Percentiles rank a stretch among this genome's conserved stretches.
Evolutionary conservation across 2,329 filamentous ascomycete genomes (phyloP).

Genomic region (Teratosphaeria destructans): DNA sequence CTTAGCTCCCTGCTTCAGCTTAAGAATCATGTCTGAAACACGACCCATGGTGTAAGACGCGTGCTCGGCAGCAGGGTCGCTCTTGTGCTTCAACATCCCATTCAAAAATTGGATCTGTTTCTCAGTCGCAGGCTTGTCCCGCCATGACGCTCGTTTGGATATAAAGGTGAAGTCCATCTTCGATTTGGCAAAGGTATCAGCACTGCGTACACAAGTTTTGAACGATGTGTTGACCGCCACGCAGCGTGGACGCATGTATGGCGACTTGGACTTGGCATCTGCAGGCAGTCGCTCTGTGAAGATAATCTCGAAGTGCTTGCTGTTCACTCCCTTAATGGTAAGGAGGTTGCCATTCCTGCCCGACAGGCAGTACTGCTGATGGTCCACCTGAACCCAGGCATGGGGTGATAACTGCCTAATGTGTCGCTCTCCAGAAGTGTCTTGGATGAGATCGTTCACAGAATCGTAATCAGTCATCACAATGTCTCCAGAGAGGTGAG

Average conservation of each 20-base stretch:
- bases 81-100: constrained; percentile 33
- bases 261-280: constrained; percentile 30
- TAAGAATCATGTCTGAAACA: constrained; percentile 85
- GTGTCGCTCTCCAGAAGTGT: constrained; percentile 66
- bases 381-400: constrained; percentile 74
- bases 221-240: constrained; percentile 59
- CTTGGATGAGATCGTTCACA: constrained; percentile 80
- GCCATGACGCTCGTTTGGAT: constrained; percentile 57
- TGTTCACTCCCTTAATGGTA: constrained; percentile 1
- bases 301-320: constrained; percentile 26
- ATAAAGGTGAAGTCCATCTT: constrained; percentile 49
- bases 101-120: constrained; percentile 61
- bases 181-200: constrained; percentile 51
- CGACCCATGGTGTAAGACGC: constrained; percentile 65
- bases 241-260: constrained; percentile 58
- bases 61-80: constrained; percentile 34
- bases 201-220: constrained; percentile 66
- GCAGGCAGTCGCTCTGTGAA: constrained; percentile 33
- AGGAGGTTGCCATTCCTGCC: constrained; percentile 51
- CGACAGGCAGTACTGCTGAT: constrained; percentile 59
- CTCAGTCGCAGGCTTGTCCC: constrained; percentile 50
- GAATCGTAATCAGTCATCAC: constrained; percentile 86
- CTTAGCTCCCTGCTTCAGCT: constrained; percentile 72
- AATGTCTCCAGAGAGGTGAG: constrained; percentile 36
- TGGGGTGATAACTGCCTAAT: constrained; percentile 65